phyloP scores from a whole-genome alignment of 805 yeast genomes.

The Candida dendrica region DNA sequence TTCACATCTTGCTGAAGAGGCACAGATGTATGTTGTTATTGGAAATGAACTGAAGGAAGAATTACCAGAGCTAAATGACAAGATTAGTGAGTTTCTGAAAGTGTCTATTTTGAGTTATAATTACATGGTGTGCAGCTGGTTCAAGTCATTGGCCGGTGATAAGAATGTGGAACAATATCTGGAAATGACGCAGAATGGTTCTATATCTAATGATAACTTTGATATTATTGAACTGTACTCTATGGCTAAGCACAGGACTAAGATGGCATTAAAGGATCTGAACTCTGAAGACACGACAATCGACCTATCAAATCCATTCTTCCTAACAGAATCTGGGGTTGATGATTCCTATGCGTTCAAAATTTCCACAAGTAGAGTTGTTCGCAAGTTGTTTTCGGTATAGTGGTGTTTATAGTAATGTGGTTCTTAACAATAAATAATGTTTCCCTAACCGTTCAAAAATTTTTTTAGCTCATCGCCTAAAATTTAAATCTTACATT shows the following conservation, averaged over 20 bases:
- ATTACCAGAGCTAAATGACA: conserved; percentile 21
- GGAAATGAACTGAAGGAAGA: conserved; percentile 22
- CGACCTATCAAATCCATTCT: neutral
- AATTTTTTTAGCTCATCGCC: neutral
- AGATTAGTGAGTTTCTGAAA: conserved; percentile 9
- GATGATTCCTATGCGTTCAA: neutral
- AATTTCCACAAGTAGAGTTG: conserved; percentile 14
- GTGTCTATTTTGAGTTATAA: conserved; percentile 17
- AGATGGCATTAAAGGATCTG: conserved; percentile 22
- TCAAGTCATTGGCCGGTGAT: conserved; percentile 24
- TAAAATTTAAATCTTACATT: neutral
- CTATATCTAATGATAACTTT: conserved; percentile 24
- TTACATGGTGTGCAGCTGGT: conserved; percentile 19
- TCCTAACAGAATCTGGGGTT: too few species aligned
- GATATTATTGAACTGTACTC: conserved; percentile 30
- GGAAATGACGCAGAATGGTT: conserved; percentile 7
- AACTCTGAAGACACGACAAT: conserved; percentile 3
- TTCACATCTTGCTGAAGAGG: conserved; percentile 3
- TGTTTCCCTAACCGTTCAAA: neutral
- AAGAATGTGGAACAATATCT: conserved; percentile 19
- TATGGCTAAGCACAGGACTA: conserved; percentile 21
- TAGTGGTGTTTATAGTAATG: neutral
- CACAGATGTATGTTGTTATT: conserved; percentile 14
- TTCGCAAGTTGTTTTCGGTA: conserved; percentile 21
- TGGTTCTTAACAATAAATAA: neutral